phyloP scores from a whole-genome alignment of 2,329 filamentous ascomycete species.

The Thyridium curvatum region DNA sequence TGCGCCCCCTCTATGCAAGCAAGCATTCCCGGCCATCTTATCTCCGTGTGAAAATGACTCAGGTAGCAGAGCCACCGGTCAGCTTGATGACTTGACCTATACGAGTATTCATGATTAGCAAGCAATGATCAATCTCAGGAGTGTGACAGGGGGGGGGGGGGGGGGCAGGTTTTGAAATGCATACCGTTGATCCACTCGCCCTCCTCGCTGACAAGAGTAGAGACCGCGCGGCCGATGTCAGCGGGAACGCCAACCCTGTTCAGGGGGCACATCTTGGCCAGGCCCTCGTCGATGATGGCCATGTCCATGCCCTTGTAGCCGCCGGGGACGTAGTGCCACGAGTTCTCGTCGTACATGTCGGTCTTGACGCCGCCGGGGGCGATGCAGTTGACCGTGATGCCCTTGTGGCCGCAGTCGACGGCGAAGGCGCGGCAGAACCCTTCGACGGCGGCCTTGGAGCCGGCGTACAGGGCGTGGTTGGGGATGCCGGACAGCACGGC shows the following conservation, averaged over 20 bases:
- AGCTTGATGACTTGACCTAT: slow-evolving; percentile 32
- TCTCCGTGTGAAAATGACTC: slow-evolving; percentile 1
- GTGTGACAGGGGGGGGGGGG: too few species aligned
- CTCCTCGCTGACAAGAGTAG: slow-evolving; percentile 48
- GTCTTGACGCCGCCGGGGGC: slow-evolving; percentile 68
- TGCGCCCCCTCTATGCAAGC: too few species aligned
- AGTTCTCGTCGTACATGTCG: slow-evolving; percentile 70
- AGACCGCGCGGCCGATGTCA: slow-evolving; percentile 53
- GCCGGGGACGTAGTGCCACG: slow-evolving; percentile 58
- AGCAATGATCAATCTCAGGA: neutral
- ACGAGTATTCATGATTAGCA: neutral
- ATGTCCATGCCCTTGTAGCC: slow-evolving; percentile 43
- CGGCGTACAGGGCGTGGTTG: slow-evolving; percentile 67
- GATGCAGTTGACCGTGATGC: slow-evolving; percentile 67
- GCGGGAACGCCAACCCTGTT: slow-evolving; percentile 50
- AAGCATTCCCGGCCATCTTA: neutral
- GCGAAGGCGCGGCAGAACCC: slow-evolving; percentile 67
- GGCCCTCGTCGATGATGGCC: slow-evolving; percentile 46
- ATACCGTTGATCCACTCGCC: slow-evolving; percentile 61
- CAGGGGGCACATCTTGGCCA: slow-evolving; percentile 52
- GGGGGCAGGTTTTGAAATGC: slow-evolving; percentile 12
- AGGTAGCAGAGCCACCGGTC: slow-evolving; percentile 25
- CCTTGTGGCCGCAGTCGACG: slow-evolving; percentile 61
- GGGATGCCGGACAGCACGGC: slow-evolving; percentile 59
- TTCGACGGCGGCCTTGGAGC: slow-evolving; percentile 66